A percentile compares a stretch with the other conserved stretches of the same genome.
These are phyloP conservation scores for Mediolabrus comicus DNA, from an alignment of 108 stramenopile genomes.

Conservation along the genomic window DNA sequence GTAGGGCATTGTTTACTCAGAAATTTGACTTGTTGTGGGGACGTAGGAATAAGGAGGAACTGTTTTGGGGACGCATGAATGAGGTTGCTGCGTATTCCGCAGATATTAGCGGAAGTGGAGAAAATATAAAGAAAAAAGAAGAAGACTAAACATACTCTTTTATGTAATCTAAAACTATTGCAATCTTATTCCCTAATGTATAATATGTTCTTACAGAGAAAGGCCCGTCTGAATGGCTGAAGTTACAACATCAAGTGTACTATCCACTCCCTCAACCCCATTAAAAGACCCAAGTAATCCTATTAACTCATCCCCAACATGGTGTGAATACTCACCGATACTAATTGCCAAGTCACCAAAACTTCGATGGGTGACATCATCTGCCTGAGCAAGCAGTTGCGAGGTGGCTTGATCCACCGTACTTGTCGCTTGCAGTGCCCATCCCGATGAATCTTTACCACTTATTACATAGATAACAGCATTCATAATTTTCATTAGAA, in stretches of 20 bases:
- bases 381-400: constrained; percentile 28
- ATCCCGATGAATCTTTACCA: constrained; percentile 25
- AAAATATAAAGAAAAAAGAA: too few relatives aligned
- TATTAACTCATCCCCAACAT: constrained; percentile 27
- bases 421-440: constrained; percentile 27
- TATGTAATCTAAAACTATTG: constrained; percentile 1
- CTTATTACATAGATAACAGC: constrained; percentile 30
- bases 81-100: too few relatives aligned
- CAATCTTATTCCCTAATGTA: background rate
- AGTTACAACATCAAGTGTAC: constrained; percentile 10
- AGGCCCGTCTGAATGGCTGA: constrained; percentile 23
- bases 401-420: constrained; percentile 10
- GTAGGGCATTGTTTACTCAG: too few relatives aligned
- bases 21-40: too few relatives aligned
- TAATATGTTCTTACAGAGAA: constrained; percentile 8
- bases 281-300: constrained; percentile 17
- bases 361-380: constrained; percentile 30
- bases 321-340: constrained; percentile 28
- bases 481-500: constrained; percentile 32
- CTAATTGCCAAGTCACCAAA: constrained; percentile 21
- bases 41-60: too few relatives aligned
- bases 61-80: too few relatives aligned
- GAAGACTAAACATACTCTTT: too few relatives aligned
- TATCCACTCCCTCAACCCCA: background rate
- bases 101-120: too few relatives aligned